phyloP scores from a whole-genome alignment of 805 yeast species.

The Kregervanrija pseudodelftensis region DNA sequence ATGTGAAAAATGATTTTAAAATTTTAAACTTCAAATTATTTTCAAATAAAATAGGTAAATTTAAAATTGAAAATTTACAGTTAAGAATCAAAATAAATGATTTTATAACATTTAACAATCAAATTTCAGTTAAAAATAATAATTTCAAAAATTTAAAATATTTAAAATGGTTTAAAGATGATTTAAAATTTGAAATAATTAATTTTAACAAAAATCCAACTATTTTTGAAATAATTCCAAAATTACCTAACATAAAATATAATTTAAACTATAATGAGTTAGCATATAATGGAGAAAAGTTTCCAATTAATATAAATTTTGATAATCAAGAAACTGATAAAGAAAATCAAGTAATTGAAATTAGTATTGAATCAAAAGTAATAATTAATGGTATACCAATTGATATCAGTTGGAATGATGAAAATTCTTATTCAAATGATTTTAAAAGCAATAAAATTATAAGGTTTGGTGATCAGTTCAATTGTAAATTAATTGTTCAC shows the following conservation, averaged over 20 bases:
- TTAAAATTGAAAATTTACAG: conserved; percentile 15
- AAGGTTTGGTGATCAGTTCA: conserved; percentile 1
- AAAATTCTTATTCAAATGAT: conserved; percentile 2
- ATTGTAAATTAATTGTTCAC: conserved; percentile 7
- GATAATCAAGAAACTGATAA: conserved; percentile 19
- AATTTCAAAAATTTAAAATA: background rate
- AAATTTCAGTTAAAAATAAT: too few relatives aligned
- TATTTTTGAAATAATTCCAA: conserved; percentile 30
- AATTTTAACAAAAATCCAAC: conserved; percentile 5
- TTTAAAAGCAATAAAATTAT: conserved; percentile 10
- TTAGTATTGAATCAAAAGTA: background rate
- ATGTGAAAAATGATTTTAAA: conserved; percentile 1
- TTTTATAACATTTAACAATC: background rate
- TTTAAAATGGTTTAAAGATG: conserved; percentile 9
- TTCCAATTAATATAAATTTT: conserved; percentile 20
- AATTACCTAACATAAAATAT: conserved; percentile 30
- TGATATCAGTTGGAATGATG: conserved; percentile 15
- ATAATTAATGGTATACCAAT: conserved; percentile 1
- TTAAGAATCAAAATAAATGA: conserved; percentile 9
- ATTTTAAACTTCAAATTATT: conserved; percentile 15
- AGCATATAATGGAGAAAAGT: conserved; percentile 28
- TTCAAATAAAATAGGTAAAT: conserved; percentile 21
- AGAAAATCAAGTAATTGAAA: conserved; percentile 21
- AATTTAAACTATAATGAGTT: conserved; percentile 17
- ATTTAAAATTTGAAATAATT: conserved; percentile 12